phyloP scores from a whole-genome alignment of 73 alveolate genomes.

The Tetrahymena thermophila region DNA sequence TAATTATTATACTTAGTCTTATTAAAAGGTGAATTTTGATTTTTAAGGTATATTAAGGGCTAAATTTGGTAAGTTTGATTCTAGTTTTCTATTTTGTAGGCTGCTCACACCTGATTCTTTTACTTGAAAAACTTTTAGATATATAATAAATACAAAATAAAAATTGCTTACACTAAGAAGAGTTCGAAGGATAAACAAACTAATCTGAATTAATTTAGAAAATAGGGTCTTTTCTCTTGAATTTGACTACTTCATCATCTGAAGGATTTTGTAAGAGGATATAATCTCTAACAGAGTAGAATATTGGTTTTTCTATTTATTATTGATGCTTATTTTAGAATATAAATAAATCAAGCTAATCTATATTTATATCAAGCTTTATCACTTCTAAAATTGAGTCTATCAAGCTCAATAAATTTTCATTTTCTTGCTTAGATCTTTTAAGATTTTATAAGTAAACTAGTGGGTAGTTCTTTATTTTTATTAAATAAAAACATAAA shows the following conservation, averaged over 20 bases:
- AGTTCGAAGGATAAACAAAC: background rate
- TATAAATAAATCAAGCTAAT: background rate
- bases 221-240: background rate
- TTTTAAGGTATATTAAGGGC: background rate
- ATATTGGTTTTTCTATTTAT: background rate
- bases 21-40: background rate
- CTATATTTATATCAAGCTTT: background rate
- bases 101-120: background rate
- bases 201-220: background rate
- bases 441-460: background rate
- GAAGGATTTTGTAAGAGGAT: background rate
- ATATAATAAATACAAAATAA: background rate
- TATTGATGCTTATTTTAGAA: background rate
- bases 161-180: background rate
- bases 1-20: background rate
- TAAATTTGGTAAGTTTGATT: background rate
- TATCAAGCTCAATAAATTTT: background rate
- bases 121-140: background rate
- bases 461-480: background rate
- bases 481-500: too few relatives aligned
- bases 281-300: background rate
- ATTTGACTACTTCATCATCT: background rate
- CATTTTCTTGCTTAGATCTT: background rate
- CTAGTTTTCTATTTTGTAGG: background rate
- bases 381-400: background rate